A percentile compares a stretch with the other conserved stretches of the same genome.
These are phyloP conservation scores for Asterochloris erici DNA, from an alignment of 139 green algal species.

Conservation along the genomic window DNA sequence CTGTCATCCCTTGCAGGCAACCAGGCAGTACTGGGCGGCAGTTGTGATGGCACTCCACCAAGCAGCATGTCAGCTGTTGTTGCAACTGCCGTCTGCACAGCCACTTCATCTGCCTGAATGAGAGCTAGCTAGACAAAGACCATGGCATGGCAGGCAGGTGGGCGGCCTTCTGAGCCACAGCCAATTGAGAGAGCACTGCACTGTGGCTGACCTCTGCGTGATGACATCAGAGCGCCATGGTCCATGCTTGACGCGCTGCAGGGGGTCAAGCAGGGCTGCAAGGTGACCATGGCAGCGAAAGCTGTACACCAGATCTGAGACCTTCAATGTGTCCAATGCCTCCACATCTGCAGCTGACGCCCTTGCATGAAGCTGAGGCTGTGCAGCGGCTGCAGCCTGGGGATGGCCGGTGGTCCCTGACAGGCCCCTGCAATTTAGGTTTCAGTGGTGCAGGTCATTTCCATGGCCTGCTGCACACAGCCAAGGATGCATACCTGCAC, in stretches of 20 bases:
- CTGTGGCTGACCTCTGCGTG: conserved; percentile 9
- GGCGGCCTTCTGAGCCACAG: neutral
- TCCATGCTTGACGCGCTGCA: conserved; percentile 28
- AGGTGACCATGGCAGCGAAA: conserved; percentile 52
- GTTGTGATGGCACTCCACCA: no score
- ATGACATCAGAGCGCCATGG: conserved; percentile 34
- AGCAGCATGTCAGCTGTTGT: no score
- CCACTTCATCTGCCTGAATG: conserved; percentile 8
- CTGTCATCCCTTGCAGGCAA: no score
- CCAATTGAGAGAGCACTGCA: conserved; percentile 1
- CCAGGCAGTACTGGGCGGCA: no score
- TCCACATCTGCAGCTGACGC: neutral
- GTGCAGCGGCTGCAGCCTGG: neutral
- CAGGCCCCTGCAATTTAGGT: no score
- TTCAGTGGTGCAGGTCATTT: no score
- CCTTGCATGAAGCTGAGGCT: neutral
- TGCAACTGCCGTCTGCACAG: neutral
- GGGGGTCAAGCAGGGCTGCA: conserved; percentile 49
- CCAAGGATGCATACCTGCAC: no score
- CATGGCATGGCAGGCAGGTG: neutral
- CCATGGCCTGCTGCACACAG: no score
- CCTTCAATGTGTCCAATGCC: conserved; percentile 30
- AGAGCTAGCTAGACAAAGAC: conserved; percentile 5
- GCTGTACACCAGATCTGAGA: conserved; percentile 27
- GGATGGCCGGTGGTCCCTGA: neutral